Evolutionary conservation across 805 yeast species (phyloP).

Genomic region (Lachancea lanzarotensis): DNA sequence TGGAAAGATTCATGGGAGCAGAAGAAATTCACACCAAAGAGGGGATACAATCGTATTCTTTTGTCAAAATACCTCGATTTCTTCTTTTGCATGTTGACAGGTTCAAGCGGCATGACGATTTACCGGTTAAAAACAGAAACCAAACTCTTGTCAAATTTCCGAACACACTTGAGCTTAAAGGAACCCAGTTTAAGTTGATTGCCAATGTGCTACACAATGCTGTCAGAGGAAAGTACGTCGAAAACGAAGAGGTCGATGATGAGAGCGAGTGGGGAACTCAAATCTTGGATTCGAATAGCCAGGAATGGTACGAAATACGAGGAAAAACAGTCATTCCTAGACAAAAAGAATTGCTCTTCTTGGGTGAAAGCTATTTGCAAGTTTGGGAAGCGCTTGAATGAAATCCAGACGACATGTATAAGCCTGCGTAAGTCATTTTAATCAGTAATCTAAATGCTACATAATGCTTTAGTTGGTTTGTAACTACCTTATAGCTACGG

Average conservation of each 20-base stretch:
- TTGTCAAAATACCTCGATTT: constrained; percentile 44
- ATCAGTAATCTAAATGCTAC: too few relatives aligned
- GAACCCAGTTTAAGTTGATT: constrained; percentile 37
- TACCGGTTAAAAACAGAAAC: constrained; percentile 39
- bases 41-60: constrained; percentile 34
- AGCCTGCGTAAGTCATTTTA: too few relatives aligned
- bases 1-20: constrained; percentile 36
- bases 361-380: constrained; percentile 59
- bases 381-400: constrained; percentile 45
- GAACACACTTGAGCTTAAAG: constrained; percentile 30
- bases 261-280: constrained; percentile 45
- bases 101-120: constrained; percentile 33
- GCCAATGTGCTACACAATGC: constrained; percentile 40
- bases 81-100: constrained; percentile 55
- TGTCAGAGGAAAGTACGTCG: constrained; percentile 9
- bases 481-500: constrained; percentile 71
- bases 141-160: constrained; percentile 62
- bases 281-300: constrained; percentile 34
- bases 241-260: constrained; percentile 27
- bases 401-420: background rate
- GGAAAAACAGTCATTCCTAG: constrained; percentile 43
- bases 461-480: background rate
- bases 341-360: constrained; percentile 53
- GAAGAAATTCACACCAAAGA: constrained; percentile 32
- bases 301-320: constrained; percentile 54